These are phyloP conservation scores for Sequoiadendron giganteum DNA, from an alignment of 75 land plant genomes.

Conservation along the genomic window DNA sequence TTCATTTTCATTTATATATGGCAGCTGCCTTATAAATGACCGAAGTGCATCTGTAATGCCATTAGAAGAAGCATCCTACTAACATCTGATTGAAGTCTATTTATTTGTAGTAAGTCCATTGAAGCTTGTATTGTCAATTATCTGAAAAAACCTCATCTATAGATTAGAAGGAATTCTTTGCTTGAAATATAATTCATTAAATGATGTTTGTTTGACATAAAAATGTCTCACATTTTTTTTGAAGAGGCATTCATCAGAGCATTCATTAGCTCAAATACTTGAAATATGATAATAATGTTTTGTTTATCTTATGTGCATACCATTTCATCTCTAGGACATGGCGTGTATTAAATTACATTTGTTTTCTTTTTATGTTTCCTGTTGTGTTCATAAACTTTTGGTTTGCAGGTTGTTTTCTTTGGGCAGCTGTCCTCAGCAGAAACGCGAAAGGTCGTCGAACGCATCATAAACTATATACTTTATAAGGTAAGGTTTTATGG, in stretches of 20 bases:
- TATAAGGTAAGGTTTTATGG: constrained; percentile 60
- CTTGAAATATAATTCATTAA: not conserved
- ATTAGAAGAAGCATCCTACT: not conserved
- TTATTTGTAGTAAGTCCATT: not conserved
- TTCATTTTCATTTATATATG: not conserved
- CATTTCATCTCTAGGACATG: not conserved
- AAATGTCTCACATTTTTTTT: constrained; percentile 8
- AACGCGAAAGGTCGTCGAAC: constrained; percentile 75
- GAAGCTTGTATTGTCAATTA: not conserved
- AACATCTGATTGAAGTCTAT: not conserved
- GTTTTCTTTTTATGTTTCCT: constrained; percentile 1
- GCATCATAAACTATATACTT: constrained; percentile 75
- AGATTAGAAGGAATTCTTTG: not conserved
- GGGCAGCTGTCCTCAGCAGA: constrained; percentile 64
- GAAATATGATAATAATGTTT: not conserved
- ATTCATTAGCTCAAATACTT: not conserved
- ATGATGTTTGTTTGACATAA: not conserved
- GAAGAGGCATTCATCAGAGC: constrained; percentile 16
- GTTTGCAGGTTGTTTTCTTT: constrained; percentile 79
- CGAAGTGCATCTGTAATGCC: not conserved
- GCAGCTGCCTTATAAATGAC: not conserved
- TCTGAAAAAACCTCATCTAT: not conserved
- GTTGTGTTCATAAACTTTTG: not conserved
- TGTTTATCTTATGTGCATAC: not conserved
- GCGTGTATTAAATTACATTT: not conserved